Evolutionary conservation across 1,284 basidiomycete species (phyloP).

Genomic region (Cutaneotrichosporon curvatum): DNA sequence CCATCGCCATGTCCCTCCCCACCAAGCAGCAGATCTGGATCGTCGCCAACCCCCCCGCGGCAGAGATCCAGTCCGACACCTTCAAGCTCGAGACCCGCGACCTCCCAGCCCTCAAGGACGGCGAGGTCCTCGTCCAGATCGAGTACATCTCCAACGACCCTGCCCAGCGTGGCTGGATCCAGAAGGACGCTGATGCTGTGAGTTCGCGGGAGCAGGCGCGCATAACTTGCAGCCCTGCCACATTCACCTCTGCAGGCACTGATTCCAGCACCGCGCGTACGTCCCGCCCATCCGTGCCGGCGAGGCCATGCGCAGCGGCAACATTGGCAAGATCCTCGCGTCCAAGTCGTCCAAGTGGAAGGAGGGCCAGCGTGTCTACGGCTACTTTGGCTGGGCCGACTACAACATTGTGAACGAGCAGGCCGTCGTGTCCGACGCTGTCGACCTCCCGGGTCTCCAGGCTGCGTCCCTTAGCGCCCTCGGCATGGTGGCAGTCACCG

Average conservation of each 20-base stretch:
- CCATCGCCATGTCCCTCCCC: slow-evolving; percentile 12
- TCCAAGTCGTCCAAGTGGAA: slow-evolving; percentile 23
- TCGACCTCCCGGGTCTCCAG: slow-evolving; percentile 13
- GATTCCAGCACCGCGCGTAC: slow-evolving; percentile 22
- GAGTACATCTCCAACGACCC: slow-evolving; percentile 36
- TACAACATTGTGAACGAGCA: slow-evolving; percentile 25
- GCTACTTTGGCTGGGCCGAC: slow-evolving; percentile 29
- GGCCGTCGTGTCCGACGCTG: slow-evolving; percentile 6
- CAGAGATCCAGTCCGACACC: slow-evolving; percentile 21
- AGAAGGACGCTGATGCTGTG: slow-evolving; percentile 17
- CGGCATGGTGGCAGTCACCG: slow-evolving; percentile 35
- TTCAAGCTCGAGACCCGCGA: slow-evolving; percentile 23
- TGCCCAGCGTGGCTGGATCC: slow-evolving; percentile 37
- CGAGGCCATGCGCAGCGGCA: slow-evolving; percentile 21
- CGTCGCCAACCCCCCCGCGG: slow-evolving; percentile 25
- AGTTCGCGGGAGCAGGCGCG: not conserved
- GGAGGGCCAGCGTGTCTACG: slow-evolving; percentile 27
- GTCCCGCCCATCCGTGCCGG: slow-evolving; percentile 23
- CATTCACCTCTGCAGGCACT: no score
- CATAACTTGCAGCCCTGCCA: no score
- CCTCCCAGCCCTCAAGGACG: slow-evolving; percentile 29
- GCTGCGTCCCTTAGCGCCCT: slow-evolving; percentile 27
- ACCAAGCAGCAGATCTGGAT: slow-evolving; percentile 23
- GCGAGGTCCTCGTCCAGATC: slow-evolving; percentile 29
- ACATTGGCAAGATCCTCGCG: slow-evolving; percentile 24